phyloP scores from a whole-genome alignment of 2,329 filamentous ascomycete species.

The Penicillium fuscoglaucum region DNA sequence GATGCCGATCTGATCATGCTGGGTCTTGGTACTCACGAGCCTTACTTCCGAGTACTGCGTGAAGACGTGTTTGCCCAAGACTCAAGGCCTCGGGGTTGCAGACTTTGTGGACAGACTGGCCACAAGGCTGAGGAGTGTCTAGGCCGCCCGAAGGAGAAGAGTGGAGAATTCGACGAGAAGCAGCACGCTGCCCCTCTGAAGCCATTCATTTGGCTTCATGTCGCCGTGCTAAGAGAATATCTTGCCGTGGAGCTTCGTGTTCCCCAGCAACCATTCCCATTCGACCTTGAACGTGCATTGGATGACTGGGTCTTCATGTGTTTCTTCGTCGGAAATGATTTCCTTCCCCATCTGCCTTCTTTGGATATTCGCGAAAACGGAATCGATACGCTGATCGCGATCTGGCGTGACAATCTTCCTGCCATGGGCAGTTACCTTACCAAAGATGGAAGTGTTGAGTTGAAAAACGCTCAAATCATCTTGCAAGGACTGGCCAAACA shows the following conservation, averaged over 20 bases:
- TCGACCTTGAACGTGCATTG: conserved; percentile 88
- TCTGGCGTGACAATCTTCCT: conserved; percentile 92
- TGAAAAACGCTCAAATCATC: conserved; percentile 83
- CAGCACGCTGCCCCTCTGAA: conserved; percentile 70
- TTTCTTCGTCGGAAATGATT: conserved; percentile 98
- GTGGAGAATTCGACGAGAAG: conserved; percentile 79
- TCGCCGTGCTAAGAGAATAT: conserved; percentile 88
- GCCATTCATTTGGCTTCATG: conserved; percentile 98
- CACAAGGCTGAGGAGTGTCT: conserved; percentile 85
- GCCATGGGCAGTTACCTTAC: conserved; percentile 94
- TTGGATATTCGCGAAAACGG: conserved; percentile 96
- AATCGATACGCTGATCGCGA: conserved; percentile 93
- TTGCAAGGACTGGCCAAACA: conserved; percentile 84
- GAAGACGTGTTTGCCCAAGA: conserved; percentile 97
- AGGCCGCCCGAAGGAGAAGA: conserved; percentile 74
- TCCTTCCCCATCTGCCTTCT: conserved; percentile 94
- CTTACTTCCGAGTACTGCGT: conserved; percentile 91
- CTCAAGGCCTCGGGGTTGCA: conserved; percentile 76
- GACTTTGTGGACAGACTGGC: conserved; percentile 86
- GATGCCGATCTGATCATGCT: conserved; percentile 99
- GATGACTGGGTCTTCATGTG: conserved; percentile 99
- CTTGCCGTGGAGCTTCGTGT: conserved; percentile 85
- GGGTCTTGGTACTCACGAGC: conserved; percentile 93
- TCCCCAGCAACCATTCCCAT: conserved; percentile 78
- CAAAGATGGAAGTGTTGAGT: conserved; percentile 88